These are phyloP conservation scores for Botrytis tulipae DNA, from an alignment of 2,329 filamentous ascomycete species.

Conservation along the genomic window DNA sequence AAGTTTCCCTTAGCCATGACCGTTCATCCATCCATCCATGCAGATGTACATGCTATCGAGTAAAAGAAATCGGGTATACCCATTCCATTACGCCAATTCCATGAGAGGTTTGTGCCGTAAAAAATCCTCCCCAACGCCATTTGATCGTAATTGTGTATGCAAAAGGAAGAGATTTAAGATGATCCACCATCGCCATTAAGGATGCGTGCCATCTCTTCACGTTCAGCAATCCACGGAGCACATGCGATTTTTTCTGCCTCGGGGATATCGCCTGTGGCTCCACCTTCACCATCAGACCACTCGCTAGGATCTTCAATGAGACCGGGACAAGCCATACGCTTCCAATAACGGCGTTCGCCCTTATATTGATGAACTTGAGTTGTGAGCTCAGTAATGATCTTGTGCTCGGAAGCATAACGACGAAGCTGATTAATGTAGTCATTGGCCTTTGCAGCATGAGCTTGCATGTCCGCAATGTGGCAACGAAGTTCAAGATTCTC, in stretches of 20 bases:
- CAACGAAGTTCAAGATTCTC: constrained; percentile 62
- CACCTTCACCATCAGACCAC: constrained; percentile 60
- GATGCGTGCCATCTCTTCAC: constrained; percentile 15
- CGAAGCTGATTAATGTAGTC: constrained; percentile 57
- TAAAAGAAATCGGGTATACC: constrained; percentile 17
- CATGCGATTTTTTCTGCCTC: constrained; percentile 29
- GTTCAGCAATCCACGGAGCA: constrained; percentile 4
- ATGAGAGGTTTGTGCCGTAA: constrained; percentile 2
- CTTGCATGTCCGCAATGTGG: constrained; percentile 66
- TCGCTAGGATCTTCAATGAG: constrained; percentile 53
- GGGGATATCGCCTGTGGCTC: constrained; percentile 55
- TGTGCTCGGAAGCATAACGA: constrained; percentile 55
- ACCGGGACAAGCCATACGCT: constrained; percentile 62
- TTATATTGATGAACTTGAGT: constrained; percentile 53
- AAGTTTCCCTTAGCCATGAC: not conserved
- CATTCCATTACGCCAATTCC: constrained; percentile 12
- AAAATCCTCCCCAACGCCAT: constrained; percentile 6
- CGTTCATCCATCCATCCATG: not conserved
- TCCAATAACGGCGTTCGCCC: constrained; percentile 65
- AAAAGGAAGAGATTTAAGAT: not conserved
- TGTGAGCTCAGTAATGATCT: constrained; percentile 51
- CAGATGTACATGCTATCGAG: constrained; percentile 1
- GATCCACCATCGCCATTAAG: not conserved
- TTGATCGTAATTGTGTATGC: not conserved
- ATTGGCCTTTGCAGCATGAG: constrained; percentile 57